Conservation (phyloP, 2,329 filamentous ascomycete species). For the Curvularia eragrostidis region DNA sequence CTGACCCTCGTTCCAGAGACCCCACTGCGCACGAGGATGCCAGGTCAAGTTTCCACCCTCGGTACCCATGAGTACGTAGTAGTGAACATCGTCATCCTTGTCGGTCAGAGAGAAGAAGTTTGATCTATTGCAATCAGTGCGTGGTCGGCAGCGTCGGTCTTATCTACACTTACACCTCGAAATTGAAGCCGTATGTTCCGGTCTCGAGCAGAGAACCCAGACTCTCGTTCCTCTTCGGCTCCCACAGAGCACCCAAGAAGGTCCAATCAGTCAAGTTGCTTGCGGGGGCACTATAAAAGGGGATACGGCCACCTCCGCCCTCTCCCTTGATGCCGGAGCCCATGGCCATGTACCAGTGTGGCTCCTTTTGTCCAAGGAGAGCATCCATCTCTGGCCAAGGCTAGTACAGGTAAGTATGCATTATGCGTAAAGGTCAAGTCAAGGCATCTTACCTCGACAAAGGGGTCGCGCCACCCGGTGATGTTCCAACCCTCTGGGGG, state of each 20-base stretch:
- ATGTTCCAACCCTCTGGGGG: constrained; percentile 56
- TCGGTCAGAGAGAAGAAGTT: constrained; percentile 57
- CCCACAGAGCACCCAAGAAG: constrained; percentile 56
- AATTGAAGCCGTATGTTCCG: constrained; percentile 57
- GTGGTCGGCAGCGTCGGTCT: not conserved
- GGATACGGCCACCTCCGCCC: constrained; percentile 55
- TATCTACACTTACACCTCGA: constrained; percentile 49
- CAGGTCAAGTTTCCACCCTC: constrained; percentile 56
- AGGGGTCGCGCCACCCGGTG: constrained; percentile 47
- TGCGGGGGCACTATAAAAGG: constrained; percentile 55
- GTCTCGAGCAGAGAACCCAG: constrained; percentile 53
- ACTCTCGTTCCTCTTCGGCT: constrained; percentile 52
- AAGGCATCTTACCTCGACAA: constrained; percentile 26
- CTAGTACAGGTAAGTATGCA: constrained; percentile 42
- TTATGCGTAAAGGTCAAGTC: not conserved
- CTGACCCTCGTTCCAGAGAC: constrained; percentile 56
- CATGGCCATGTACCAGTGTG: constrained; percentile 56
- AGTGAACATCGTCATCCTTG: constrained; percentile 53
- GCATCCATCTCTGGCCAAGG: constrained; percentile 53
- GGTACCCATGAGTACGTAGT: constrained; percentile 53
- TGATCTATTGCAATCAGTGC: constrained; percentile 34
- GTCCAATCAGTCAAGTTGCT: constrained; percentile 56
- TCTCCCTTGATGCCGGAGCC: constrained; percentile 57
- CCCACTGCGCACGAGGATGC: constrained; percentile 51
- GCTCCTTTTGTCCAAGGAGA: constrained; percentile 51